Conservation (phyloP, 192 early-diverging fungal species). For the Umbelopsis isabellina region DNA sequence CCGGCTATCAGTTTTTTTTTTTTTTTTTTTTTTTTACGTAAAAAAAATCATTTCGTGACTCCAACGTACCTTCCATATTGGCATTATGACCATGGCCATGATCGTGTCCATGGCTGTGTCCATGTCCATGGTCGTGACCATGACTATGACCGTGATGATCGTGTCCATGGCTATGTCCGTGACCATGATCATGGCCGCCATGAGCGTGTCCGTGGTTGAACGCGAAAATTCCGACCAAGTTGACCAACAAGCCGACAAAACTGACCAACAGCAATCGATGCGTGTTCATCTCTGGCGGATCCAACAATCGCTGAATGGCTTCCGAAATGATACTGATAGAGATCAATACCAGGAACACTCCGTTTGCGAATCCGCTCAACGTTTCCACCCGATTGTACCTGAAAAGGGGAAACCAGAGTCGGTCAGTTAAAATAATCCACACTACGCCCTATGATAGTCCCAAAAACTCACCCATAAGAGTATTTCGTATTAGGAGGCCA, state of each 20-base stretch:
- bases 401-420: background rate
- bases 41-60: background rate
- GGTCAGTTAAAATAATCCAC: too few relatives aligned
- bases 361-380: constrained; percentile 91
- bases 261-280: constrained; percentile 85
- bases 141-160: constrained; percentile 48
- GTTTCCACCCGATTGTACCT: constrained; percentile 92
- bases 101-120: constrained; percentile 55
- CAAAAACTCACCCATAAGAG: constrained; percentile 64
- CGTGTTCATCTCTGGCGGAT: constrained; percentile 87
- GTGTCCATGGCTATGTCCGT: constrained; percentile 56
- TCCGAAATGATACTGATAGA: constrained; percentile 91
- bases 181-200: constrained; percentile 55
- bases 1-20: background rate
- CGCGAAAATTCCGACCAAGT: constrained; percentile 90
- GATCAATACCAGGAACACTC: constrained; percentile 87
- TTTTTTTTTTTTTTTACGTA: constrained; percentile 21
- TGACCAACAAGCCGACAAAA: constrained; percentile 88
- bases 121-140: constrained; percentile 62
- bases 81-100: constrained; percentile 73
- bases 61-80: constrained; percentile 79
- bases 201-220: constrained; percentile 83
- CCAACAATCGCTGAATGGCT: constrained; percentile 83
- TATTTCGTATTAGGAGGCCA: constrained; percentile 85
- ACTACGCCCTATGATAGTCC: background rate